phyloP scores from a whole-genome alignment of 495 filamentous ascomycete genomes.

The Glonium stellatum region DNA sequence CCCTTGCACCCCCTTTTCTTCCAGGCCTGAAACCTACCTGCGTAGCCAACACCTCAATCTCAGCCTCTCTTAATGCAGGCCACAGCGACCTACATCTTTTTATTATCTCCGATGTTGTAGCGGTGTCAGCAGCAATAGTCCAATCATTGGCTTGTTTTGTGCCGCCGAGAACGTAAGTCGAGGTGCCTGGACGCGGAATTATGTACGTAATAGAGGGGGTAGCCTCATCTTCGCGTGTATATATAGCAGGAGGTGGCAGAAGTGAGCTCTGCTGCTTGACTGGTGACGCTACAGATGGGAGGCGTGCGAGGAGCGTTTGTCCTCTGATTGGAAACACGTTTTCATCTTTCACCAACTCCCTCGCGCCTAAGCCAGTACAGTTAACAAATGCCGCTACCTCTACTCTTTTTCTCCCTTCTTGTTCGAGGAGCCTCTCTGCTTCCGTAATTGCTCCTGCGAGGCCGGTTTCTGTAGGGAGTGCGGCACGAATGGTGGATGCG shows the following conservation, averaged over 20 bases:
- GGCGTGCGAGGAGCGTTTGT: slow-evolving; percentile 34
- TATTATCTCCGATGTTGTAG: slow-evolving; percentile 33
- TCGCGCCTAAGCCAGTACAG: slow-evolving; percentile 33
- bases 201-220: slow-evolving; percentile 26
- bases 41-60: slow-evolving; percentile 37
- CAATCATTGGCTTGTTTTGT: slow-evolving; percentile 35
- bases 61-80: slow-evolving; percentile 35
- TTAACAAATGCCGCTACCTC: slow-evolving; percentile 29
- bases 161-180: slow-evolving; percentile 37
- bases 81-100: slow-evolving; percentile 28
- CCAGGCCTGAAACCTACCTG: slow-evolving; percentile 39
- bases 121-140: slow-evolving; percentile 31
- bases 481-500: neutral
- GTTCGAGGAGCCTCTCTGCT: slow-evolving; percentile 18
- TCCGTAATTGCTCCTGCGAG: slow-evolving; percentile 9
- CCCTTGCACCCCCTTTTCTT: slow-evolving; percentile 35
- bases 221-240: neutral
- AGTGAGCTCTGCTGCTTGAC: neutral
- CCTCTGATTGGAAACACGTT: slow-evolving; percentile 34
- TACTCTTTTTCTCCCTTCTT: slow-evolving; percentile 5
- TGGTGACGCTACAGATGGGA: neutral
- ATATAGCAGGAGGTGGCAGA: neutral
- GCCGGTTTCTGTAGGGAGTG: neutral
- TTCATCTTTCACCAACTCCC: slow-evolving; percentile 26
- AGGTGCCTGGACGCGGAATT: slow-evolving; percentile 36